Percentiles rank a stretch among this genome's conserved stretches.
Conservation (phyloP, 352 stramenopile genomes). For the Sclerospora graminicola region DNA sequence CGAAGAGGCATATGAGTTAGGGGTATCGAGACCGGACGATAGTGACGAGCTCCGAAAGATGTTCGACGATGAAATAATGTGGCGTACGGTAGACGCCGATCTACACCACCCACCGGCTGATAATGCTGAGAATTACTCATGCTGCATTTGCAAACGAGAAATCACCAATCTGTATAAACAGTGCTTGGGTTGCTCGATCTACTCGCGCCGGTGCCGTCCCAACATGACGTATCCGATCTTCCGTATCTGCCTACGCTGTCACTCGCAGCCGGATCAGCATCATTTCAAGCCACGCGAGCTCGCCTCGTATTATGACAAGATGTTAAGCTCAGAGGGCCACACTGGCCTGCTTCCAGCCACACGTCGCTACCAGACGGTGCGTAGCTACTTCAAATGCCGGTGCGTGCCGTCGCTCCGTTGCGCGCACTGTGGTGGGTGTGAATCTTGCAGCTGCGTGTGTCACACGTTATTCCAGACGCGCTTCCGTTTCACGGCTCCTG, state of each 20-base stretch:
- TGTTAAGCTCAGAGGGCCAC: constrained; percentile 67
- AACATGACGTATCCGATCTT: constrained; percentile 64
- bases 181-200: constrained; percentile 67
- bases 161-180: constrained; percentile 84
- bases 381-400: constrained; percentile 64
- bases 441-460: constrained; percentile 73
- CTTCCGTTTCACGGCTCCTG: constrained; percentile 62
- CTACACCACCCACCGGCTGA: constrained; percentile 24
- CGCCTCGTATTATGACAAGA: constrained; percentile 50
- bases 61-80: constrained; percentile 67
- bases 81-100: constrained; percentile 54
- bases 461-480: constrained; percentile 84
- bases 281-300: constrained; percentile 58
- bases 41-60: constrained; percentile 63
- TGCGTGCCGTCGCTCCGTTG: constrained; percentile 53
- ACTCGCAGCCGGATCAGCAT: constrained; percentile 59
- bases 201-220: constrained; percentile 36
- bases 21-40: constrained; percentile 46
- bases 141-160: constrained; percentile 56
- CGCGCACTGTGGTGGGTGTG: constrained; percentile 60
- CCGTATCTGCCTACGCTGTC: constrained; percentile 61
- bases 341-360: constrained; percentile 52
- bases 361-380: constrained; percentile 50
- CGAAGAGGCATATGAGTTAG: constrained; percentile 60
- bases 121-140: constrained; percentile 40